Conservation (phyloP, 2,329 filamentous ascomycete genomes). For the Aspergillus fumigatus region DNA sequence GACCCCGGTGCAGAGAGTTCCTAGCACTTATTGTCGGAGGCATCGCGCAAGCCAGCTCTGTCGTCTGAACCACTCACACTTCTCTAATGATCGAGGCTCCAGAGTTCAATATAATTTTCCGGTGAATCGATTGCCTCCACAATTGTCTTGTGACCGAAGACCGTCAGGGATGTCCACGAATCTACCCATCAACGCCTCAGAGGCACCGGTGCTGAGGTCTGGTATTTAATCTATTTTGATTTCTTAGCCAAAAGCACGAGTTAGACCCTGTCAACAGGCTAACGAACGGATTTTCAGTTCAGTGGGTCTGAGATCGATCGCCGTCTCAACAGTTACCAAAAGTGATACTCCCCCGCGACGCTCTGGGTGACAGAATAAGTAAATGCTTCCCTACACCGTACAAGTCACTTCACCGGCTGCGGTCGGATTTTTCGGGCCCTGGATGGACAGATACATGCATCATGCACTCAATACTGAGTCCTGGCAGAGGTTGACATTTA, state of each 20-base stretch:
- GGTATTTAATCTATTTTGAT: slow-evolving; percentile 15
- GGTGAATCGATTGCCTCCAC: not conserved
- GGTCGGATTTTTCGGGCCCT: slow-evolving; percentile 5
- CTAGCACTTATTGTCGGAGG: slow-evolving; percentile 12
- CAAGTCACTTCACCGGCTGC: not conserved
- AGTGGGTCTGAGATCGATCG: slow-evolving; percentile 4
- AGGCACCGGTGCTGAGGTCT: not conserved
- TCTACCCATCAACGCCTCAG: not conserved
- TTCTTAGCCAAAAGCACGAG: slow-evolving; percentile 2
- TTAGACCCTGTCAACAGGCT: slow-evolving; percentile 6
- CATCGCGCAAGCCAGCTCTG: slow-evolving; percentile 10
- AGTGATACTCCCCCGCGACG: slow-evolving; percentile 1
- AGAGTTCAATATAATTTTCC: not conserved
- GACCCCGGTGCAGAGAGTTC: slow-evolving; percentile 8
- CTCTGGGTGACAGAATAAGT: slow-evolving; percentile 13
- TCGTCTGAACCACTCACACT: not conserved
- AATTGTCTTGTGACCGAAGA: not conserved
- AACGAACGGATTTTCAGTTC: slow-evolving; percentile 11
- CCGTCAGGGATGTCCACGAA: not conserved
- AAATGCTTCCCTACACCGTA: slow-evolving; percentile 12
- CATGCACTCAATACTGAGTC: slow-evolving; percentile 2
- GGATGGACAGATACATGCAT: slow-evolving; percentile 4
- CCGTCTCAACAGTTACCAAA: not conserved
- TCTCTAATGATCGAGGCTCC: not conserved
- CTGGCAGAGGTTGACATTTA: not conserved